These are phyloP conservation scores for Mycosphaerella arachidis DNA, from an alignment of 2,329 filamentous ascomycete genomes.

Conservation along the genomic window DNA sequence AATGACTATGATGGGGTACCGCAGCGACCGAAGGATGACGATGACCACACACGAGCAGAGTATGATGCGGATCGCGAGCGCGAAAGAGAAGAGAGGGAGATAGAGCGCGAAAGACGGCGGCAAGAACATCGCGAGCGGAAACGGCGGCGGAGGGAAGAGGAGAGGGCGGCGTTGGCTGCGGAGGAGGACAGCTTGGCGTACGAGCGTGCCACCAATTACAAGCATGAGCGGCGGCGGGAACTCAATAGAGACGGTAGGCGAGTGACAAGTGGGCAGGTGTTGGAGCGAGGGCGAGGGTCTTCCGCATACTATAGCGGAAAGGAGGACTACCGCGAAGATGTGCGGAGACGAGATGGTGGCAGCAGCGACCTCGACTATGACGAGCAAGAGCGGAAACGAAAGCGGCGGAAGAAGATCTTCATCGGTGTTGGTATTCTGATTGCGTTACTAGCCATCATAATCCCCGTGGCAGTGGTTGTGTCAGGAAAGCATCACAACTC, in stretches of 20 bases:
- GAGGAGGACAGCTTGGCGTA: slow-evolving; percentile 28
- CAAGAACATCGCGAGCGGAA: slow-evolving; percentile 34
- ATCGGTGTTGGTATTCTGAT: slow-evolving; percentile 39
- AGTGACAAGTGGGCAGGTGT: slow-evolving; percentile 44
- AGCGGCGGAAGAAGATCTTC: slow-evolving; percentile 51
- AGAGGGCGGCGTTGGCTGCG: slow-evolving; percentile 30
- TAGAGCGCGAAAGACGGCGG: slow-evolving; percentile 25
- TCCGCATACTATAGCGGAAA: slow-evolving; percentile 39
- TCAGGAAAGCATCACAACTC: slow-evolving; percentile 38
- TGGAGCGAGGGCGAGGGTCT: slow-evolving; percentile 35
- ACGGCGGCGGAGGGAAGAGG: slow-evolving; percentile 41
- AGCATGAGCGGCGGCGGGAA: slow-evolving; percentile 28
- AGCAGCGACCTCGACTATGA: slow-evolving; percentile 35
- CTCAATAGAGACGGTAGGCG: slow-evolving; percentile 33
- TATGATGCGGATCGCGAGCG: slow-evolving; percentile 27
- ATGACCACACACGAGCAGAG: slow-evolving; percentile 29
- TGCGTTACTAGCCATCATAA: slow-evolving; percentile 43
- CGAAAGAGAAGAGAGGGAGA: slow-evolving; percentile 37
- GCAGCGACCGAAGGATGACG: slow-evolving; percentile 37
- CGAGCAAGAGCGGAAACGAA: slow-evolving; percentile 41
- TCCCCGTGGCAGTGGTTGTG: slow-evolving; percentile 44
- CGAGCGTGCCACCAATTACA: slow-evolving; percentile 20
- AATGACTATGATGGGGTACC: slow-evolving; percentile 45
- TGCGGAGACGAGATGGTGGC: slow-evolving; percentile 38
- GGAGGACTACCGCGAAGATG: slow-evolving; percentile 38